A percentile compares a stretch with the other conserved stretches of the same genome.
These are phyloP conservation scores for Populus davidiana DNA, from an alignment of 345 rosid species.

Conservation along the genomic window DNA sequence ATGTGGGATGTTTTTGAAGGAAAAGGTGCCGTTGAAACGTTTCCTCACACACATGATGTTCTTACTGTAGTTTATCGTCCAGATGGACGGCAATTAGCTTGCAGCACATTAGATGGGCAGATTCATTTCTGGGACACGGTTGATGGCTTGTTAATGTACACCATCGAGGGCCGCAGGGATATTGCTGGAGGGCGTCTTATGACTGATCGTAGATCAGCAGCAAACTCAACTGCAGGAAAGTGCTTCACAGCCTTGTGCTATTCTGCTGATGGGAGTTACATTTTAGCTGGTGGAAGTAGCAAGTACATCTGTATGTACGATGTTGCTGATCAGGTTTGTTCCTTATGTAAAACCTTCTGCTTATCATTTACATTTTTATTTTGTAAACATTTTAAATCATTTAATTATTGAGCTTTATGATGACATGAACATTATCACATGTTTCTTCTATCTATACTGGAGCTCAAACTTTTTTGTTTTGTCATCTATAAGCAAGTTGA, in stretches of 20 bases:
- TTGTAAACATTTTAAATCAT: not conserved
- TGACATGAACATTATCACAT: not conserved
- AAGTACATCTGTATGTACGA: constrained; percentile 97
- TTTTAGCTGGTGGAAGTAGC: constrained; percentile 92
- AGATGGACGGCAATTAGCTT: constrained; percentile 91
- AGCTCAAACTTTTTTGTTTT: not conserved
- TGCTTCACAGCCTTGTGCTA: constrained; percentile 86
- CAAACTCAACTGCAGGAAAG: constrained; percentile 93
- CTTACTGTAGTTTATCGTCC: constrained; percentile 86
- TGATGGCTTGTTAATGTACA: constrained; percentile 80
- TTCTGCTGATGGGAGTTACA: constrained; percentile 94
- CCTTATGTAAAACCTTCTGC: not conserved
- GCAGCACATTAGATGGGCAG: constrained; percentile 87
- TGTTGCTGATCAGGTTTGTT: constrained; percentile 86
- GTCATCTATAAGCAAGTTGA: not conserved
- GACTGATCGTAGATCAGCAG: constrained; percentile 90
- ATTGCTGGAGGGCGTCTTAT: constrained; percentile 88
- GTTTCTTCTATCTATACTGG: not conserved
- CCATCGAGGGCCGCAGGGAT: constrained; percentile 96
- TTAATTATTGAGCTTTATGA: too few species aligned
- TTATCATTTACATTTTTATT: not conserved
- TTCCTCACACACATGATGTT: constrained; percentile 88
- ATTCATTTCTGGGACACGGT: constrained; percentile 97
- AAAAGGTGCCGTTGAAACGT: constrained; percentile 83
- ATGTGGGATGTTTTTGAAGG: constrained; percentile 94